A percentile compares a stretch with the other conserved stretches of the same genome.
phyloP scores from a whole-genome alignment of 1,139 yeast species.

The Zygosaccharomyces sapae region DNA sequence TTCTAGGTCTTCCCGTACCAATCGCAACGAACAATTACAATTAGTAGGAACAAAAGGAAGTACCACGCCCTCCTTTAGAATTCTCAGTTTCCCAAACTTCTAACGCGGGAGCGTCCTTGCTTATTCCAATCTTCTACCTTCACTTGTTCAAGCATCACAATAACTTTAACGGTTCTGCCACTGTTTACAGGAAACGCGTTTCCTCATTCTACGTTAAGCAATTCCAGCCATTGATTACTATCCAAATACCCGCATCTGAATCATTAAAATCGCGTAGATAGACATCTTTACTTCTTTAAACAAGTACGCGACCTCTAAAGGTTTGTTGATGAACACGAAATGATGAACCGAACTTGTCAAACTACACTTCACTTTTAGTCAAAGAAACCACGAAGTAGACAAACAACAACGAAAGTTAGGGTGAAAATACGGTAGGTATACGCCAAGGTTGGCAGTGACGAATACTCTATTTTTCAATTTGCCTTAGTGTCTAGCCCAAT shows the following conservation, averaged over 20 bases:
- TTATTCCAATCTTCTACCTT: no score
- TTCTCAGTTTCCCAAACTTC: conserved; percentile 10
- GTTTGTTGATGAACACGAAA: conserved; percentile 1
- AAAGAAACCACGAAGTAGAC: neutral
- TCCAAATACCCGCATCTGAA: neutral
- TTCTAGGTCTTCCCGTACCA: no score
- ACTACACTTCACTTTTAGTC: conserved; percentile 7
- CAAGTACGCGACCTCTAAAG: neutral
- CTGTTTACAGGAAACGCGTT: conserved; percentile 4
- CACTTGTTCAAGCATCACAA: neutral
- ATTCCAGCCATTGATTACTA: neutral
- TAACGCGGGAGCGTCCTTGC: neutral
- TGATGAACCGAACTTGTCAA: neutral
- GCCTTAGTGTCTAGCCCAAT: neutral
- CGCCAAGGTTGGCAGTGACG: conserved; percentile 1
- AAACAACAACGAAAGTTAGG: neutral
- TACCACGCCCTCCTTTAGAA: conserved; percentile 2
- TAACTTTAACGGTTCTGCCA: neutral
- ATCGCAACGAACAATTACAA: no score
- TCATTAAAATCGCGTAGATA: neutral
- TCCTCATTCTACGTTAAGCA: neutral
- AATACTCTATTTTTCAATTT: neutral
- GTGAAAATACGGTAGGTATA: neutral
- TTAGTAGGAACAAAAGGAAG: no score
- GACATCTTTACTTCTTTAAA: neutral